Evolutionary conservation across 805 yeast genomes (phyloP).

Genomic region (Candida silvatica): DNA sequence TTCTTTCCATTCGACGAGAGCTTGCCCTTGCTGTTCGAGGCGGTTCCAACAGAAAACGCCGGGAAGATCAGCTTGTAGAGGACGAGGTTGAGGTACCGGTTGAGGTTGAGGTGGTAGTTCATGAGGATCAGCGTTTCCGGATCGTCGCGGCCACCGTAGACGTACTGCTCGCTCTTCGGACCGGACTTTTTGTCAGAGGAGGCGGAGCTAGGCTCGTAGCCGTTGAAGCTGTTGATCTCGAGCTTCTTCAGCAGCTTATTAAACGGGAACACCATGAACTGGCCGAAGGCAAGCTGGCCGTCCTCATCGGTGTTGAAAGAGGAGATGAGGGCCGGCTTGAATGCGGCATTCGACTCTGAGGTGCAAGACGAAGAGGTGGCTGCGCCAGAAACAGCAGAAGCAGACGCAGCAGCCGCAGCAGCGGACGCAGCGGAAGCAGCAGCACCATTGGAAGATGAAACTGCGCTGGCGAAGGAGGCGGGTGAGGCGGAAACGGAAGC

Average conservation of each 20-base stretch:
- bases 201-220: conserved; percentile 15
- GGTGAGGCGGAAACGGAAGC: neutral
- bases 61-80: conserved; percentile 27
- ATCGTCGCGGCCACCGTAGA: conserved; percentile 3
- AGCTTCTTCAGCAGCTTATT: conserved; percentile 14
- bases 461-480: neutral
- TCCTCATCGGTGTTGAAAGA: conserved; percentile 10
- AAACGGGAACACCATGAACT: conserved; percentile 20
- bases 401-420: too few species aligned
- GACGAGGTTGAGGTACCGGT: conserved; percentile 25
- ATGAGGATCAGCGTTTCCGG: conserved; percentile 15
- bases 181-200: neutral
- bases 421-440: too few species aligned
- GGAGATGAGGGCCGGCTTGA: neutral
- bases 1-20: conserved; percentile 15
- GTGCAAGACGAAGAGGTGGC: neutral
- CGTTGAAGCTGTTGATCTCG: conserved; percentile 21
- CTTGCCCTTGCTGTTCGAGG: conserved; percentile 1
- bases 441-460: neutral
- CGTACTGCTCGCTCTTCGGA: neutral
- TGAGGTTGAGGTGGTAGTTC: conserved; percentile 28
- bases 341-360: neutral
- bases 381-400: too few species aligned
- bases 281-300: conserved; percentile 19
- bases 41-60: conserved; percentile 10